Conservation (phyloP, 192 early-diverging fungal genomes). For the Coemansia sp. region DNA sequence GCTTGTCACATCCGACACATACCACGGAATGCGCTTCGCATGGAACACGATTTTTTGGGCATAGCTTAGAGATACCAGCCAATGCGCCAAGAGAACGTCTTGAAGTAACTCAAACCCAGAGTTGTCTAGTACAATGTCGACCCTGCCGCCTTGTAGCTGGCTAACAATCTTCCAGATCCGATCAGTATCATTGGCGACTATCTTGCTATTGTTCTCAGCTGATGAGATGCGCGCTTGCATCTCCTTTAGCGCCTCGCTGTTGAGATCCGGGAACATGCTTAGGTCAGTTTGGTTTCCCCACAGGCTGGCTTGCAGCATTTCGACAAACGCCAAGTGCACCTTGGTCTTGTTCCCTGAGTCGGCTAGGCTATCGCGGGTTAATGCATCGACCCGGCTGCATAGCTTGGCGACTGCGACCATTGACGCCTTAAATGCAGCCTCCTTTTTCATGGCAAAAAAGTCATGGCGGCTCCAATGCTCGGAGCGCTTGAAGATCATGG, state of each 20-base stretch:
- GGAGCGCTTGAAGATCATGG: conserved; percentile 56
- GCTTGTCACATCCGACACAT: conserved; percentile 89
- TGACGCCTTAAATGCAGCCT: conserved; percentile 66
- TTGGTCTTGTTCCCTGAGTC: conserved; percentile 12
- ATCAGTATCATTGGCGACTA: conserved; percentile 73
- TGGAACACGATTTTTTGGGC: conserved; percentile 76
- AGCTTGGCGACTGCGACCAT: conserved; percentile 64
- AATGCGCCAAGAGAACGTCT: conserved; percentile 86
- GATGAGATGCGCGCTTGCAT: conserved; percentile 60
- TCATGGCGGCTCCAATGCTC: conserved; percentile 68
- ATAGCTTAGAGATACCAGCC: conserved; percentile 65
- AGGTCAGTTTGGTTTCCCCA: conserved; percentile 93
- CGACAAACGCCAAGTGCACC: conserved; percentile 59
- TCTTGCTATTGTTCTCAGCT: conserved; percentile 51
- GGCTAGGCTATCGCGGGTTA: conserved; percentile 21
- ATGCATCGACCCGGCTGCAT: conserved; percentile 56
- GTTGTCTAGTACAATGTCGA: conserved; percentile 92
- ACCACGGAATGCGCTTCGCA: conserved; percentile 90
- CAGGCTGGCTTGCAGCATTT: conserved; percentile 70
- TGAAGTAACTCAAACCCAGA: conserved; percentile 90
- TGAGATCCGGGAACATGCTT: conserved; percentile 72
- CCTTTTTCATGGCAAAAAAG: conserved; percentile 70
- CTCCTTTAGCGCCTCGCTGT: conserved; percentile 63
- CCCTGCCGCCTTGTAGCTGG: conserved; percentile 54
- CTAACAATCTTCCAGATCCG: conserved; percentile 61